Conservation (phyloP, 495 filamentous ascomycete species). For the Elasticomyces elasticus region DNA sequence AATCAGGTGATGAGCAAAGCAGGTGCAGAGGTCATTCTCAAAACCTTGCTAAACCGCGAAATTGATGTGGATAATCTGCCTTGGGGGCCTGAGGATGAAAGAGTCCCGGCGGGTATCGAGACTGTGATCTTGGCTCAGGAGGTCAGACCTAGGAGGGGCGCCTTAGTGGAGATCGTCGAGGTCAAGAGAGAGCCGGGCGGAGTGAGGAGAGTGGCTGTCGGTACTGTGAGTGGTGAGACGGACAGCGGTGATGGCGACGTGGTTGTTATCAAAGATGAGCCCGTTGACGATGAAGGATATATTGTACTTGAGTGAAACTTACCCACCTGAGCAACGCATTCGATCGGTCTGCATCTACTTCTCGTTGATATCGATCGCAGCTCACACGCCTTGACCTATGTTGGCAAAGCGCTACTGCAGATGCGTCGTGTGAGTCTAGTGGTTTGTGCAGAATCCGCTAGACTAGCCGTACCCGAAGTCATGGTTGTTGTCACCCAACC, state of each 20-base stretch:
- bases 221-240: constrained; percentile 2
- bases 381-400: too few relatives aligned
- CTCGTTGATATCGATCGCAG: too few relatives aligned
- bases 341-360: too few relatives aligned
- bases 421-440: too few relatives aligned
- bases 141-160: constrained; percentile 44
- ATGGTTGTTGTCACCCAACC: too few relatives aligned
- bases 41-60: constrained; percentile 59
- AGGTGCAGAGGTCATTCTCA: constrained; percentile 70
- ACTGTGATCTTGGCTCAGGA: constrained; percentile 68
- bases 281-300: constrained; percentile 12
- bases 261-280: constrained; percentile 27
- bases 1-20: constrained; percentile 93
- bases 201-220: constrained; percentile 16
- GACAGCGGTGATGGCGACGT: constrained; percentile 7
- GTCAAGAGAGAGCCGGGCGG: constrained; percentile 31
- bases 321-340: too few relatives aligned
- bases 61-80: constrained; percentile 70
- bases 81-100: constrained; percentile 64
- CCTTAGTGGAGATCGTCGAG: constrained; percentile 35
- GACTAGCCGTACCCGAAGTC: too few relatives aligned
- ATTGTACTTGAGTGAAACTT: too few relatives aligned
- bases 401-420: too few relatives aligned
- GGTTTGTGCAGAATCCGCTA: too few relatives aligned
- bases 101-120: constrained; percentile 62